Evolutionary conservation across 352 stramenopile species (phyloP), one percentile per base, ranked within the genome.

Genomic region (Globisporangium parvum): DNA sequence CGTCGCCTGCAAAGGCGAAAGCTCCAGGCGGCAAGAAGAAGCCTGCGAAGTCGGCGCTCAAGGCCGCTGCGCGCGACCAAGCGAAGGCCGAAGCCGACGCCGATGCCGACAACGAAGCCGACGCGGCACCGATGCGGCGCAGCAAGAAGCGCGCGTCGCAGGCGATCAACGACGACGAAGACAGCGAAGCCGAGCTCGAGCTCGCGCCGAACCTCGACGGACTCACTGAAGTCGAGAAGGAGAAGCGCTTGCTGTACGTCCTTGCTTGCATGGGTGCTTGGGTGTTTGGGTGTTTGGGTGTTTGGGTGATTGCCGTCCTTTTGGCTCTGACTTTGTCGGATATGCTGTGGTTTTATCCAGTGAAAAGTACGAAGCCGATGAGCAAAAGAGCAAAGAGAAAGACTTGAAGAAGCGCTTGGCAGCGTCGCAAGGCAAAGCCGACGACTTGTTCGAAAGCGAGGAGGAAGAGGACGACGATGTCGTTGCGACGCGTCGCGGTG

Each of bases 141-240:
- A 63, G 56, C 12, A 66, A 69, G 24, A 82, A 77, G 53, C 69
- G 76, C 39, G 52, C 48, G 12, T 59, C 75, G 5, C 68, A 65
- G 24, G 39, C 82, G 6, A 71, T 80, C 5, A 70, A 80, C 2
- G 65, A 75, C 0, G 76, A 82, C 2, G 79, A 87, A 18, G 69
- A 74, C 20, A 61, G 66, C 28, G 77, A 85, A 55, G 67, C 71
- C 5, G 80, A 88, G 18, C 62, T 91, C 31, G 75, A 81, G 60
- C 65, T 73, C 21, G 66, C 61, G 47, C 52, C 65, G 56, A 61
- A 70, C 26, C 55, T 73, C 37, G 68, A 67, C 20, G 84, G 84
- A 9, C 69, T 94, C 3, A 94, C 83, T 1, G 84, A 94, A 58
- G 81, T 94, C 18, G 84, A 94, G 65, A 94, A 94, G 60, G 84